These are phyloP conservation scores for Phytophthora crassamura DNA, from an alignment of 352 stramenopile species.

Conservation along the genomic window DNA sequence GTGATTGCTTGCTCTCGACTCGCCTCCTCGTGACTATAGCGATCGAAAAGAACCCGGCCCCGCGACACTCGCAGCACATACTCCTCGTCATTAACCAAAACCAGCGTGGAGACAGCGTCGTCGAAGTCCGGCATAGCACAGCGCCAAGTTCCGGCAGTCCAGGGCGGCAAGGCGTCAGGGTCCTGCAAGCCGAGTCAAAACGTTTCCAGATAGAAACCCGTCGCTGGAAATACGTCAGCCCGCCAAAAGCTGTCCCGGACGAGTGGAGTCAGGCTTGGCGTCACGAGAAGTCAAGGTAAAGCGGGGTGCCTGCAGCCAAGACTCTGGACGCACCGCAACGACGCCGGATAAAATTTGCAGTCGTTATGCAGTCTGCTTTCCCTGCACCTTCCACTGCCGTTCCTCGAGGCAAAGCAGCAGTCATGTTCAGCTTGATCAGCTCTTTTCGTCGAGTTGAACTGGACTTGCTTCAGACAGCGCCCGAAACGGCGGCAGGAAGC, in stretches of 20 bases:
- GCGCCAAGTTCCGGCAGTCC: not conserved
- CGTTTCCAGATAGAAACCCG: conserved; percentile 2
- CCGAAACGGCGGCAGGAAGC: conserved; percentile 29
- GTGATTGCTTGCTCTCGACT: conserved; percentile 17
- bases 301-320: not conserved
- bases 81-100: conserved; percentile 28
- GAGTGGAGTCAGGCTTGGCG: no score
- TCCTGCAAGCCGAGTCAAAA: not conserved
- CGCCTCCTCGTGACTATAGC: conserved; percentile 16
- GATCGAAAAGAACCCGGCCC: conserved; percentile 21
- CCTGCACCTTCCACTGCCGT: conserved; percentile 22
- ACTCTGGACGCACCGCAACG: conserved; percentile 12
- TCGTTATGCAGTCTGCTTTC: conserved; percentile 26
- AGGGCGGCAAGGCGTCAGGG: not conserved
- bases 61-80: conserved; percentile 18
- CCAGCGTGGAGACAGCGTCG: conserved; percentile 14
- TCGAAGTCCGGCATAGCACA: not conserved
- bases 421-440: no score
- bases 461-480: conserved; percentile 5
- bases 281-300: conserved; percentile 18
- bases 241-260: no score
- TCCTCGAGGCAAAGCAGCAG: not conserved
- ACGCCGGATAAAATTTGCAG: conserved; percentile 14
- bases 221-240: conserved; percentile 29
- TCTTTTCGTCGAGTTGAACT: not conserved